Evolutionary conservation across 768 basidiomycete species (phyloP).

Genomic region (Leccinellum albellum): DNA sequence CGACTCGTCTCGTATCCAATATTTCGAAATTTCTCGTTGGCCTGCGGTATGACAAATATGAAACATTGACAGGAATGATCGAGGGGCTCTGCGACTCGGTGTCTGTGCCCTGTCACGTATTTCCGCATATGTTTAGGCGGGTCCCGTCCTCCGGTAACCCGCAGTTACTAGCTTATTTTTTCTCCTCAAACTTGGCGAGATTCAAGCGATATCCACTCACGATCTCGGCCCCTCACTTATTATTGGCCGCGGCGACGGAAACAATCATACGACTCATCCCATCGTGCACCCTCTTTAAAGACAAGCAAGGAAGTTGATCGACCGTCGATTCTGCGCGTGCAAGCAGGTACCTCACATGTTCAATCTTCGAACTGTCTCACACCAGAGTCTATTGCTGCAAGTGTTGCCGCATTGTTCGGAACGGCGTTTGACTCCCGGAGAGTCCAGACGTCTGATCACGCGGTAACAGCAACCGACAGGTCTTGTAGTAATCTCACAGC

Average conservation of each 20-base stretch:
- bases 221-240: slow-evolving; percentile 6
- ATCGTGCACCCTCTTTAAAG: background rate
- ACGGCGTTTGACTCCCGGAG: background rate
- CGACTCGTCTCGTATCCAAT: slow-evolving; percentile 4
- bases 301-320: background rate
- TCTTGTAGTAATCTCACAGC: background rate
- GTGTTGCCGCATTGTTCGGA: background rate
- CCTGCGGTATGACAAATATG: slow-evolving; percentile 32
- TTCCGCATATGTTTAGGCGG: slow-evolving; percentile 36
- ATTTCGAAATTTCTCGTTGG: slow-evolving; percentile 13
- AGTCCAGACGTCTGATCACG: no score
- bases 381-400: background rate
- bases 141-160: slow-evolving; percentile 39
- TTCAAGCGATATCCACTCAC: slow-evolving; percentile 1
- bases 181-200: slow-evolving; percentile 7
- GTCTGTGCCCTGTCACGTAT: slow-evolving; percentile 19
- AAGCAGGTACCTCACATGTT: background rate
- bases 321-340: background rate
- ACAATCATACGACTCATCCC: background rate
- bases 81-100: slow-evolving; percentile 28
- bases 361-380: background rate
- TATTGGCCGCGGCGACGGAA: background rate
- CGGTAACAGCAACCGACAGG: background rate
- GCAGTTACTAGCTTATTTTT: slow-evolving; percentile 28
- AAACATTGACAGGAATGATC: slow-evolving; percentile 45